Evolutionary conservation across 148 eudicot genomes (phyloP).

Genomic region (Silene uniflora): DNA sequence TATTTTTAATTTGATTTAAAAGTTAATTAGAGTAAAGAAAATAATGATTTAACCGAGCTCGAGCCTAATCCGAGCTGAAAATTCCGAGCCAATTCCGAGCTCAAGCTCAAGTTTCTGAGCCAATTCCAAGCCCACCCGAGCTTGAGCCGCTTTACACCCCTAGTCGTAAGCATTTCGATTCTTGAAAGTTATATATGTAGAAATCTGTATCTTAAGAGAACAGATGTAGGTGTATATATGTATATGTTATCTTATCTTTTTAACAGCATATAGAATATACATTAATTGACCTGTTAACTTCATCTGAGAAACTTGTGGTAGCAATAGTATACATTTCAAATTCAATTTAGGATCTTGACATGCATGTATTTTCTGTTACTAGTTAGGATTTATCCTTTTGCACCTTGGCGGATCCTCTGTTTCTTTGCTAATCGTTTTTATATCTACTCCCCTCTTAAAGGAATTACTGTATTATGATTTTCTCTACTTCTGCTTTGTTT

Average conservation of each 20-base stretch:
- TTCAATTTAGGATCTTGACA: not conserved
- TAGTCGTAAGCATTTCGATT: not conserved
- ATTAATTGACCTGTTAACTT: not conserved
- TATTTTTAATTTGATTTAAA: too few species aligned
- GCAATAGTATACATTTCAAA: not conserved
- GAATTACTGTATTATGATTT: not conserved
- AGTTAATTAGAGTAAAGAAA: too few species aligned
- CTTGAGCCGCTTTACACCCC: too few species aligned
- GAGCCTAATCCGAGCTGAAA: too few species aligned
- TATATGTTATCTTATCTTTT: not conserved
- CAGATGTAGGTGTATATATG: not conserved
- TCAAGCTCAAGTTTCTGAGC: too few species aligned
- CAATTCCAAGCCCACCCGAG: too few species aligned
- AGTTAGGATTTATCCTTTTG: not conserved
- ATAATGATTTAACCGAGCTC: too few species aligned
- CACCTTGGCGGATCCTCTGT: not conserved
- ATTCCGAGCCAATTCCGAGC: too few species aligned
- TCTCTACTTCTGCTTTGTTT: not conserved
- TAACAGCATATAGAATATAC: not conserved
- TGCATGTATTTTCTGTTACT: not conserved
- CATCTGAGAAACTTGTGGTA: not conserved
- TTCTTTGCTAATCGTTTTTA: not conserved
- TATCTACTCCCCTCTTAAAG: not conserved
- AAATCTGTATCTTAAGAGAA: not conserved
- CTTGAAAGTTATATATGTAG: not conserved